phyloP scores from a whole-genome alignment of 1,139 yeast genomes.

The Pichia sp. region DNA sequence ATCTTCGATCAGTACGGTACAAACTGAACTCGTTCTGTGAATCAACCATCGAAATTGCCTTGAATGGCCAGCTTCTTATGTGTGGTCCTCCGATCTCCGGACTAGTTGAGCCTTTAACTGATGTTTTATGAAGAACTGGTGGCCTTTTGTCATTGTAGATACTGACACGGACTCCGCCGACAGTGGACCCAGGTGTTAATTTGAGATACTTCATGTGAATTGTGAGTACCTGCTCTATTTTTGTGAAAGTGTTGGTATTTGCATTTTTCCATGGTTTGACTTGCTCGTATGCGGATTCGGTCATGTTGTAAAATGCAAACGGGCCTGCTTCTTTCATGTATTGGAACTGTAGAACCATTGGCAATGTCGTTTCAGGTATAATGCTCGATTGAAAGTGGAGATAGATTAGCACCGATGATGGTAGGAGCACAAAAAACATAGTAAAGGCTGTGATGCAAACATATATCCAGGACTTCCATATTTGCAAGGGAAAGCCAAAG shows the following conservation, averaged over 20 bases:
- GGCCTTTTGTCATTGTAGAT: slow-evolving; percentile 6
- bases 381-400: slow-evolving; percentile 17
- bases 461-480: slow-evolving; percentile 15
- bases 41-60: slow-evolving; percentile 6
- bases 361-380: slow-evolving; percentile 13
- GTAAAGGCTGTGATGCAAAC: slow-evolving; percentile 7
- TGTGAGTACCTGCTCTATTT: slow-evolving; percentile 17
- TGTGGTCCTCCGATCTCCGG: background rate
- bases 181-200: slow-evolving; percentile 7
- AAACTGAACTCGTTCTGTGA: slow-evolving; percentile 7
- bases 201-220: slow-evolving; percentile 17
- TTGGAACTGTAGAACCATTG: slow-evolving; percentile 16
- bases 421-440: slow-evolving; percentile 16
- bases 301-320: slow-evolving; percentile 13
- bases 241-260: slow-evolving; percentile 16
- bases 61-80: slow-evolving; percentile 16
- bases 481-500: slow-evolving; percentile 9
- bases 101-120: background rate
- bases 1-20: slow-evolving; percentile 9
- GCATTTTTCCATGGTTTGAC: slow-evolving; percentile 14
- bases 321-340: slow-evolving; percentile 14
- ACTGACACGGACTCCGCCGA: slow-evolving; percentile 17
- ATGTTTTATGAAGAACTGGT: slow-evolving; percentile 4
- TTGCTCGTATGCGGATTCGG: slow-evolving; percentile 9
- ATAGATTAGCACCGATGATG: slow-evolving; percentile 18